Conservation (phyloP, 805 yeast species). For the Wickerhamomyces sydowiorum region DNA sequence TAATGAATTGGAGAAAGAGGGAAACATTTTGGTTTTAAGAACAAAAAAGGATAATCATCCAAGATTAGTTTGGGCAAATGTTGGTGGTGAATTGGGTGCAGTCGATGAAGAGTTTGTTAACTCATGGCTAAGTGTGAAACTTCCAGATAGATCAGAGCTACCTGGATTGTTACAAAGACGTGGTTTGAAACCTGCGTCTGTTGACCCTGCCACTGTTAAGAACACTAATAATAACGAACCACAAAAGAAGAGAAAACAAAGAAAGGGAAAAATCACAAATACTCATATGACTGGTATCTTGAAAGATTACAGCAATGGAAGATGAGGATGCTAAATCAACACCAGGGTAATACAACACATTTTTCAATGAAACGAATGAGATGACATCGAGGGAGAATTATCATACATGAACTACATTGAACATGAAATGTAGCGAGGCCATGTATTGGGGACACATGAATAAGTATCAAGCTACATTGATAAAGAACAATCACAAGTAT, state of each 20-base stretch:
- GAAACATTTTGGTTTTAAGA: conserved; percentile 75
- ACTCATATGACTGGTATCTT: conserved; percentile 95
- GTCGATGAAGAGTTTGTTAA: conserved; percentile 78
- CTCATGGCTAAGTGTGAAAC: conserved; percentile 73
- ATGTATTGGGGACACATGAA: no score
- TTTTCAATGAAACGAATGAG: no score
- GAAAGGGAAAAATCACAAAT: conserved; percentile 92
- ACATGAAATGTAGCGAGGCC: no score
- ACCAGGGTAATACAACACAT: not conserved
- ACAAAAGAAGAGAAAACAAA: conserved; percentile 80
- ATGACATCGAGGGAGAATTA: no score
- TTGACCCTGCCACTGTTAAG: conserved; percentile 92
- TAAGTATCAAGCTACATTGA: no score
- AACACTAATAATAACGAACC: conserved; percentile 49
- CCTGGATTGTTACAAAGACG: conserved; percentile 73
- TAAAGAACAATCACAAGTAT: no score
- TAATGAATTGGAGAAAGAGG: conserved; percentile 68
- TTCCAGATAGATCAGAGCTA: conserved; percentile 78
- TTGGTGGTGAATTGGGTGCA: conserved; percentile 63
- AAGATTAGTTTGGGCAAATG: conserved; percentile 86
- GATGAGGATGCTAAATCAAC: not conserved
- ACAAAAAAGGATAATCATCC: conserved; percentile 93
- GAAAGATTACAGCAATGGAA: conserved; percentile 58
- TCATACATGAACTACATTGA: no score
- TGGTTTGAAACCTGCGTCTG: conserved; percentile 94